phyloP scores from a whole-genome alignment of 306 rosid genomes.

The Casuarina equisetifolia region DNA sequence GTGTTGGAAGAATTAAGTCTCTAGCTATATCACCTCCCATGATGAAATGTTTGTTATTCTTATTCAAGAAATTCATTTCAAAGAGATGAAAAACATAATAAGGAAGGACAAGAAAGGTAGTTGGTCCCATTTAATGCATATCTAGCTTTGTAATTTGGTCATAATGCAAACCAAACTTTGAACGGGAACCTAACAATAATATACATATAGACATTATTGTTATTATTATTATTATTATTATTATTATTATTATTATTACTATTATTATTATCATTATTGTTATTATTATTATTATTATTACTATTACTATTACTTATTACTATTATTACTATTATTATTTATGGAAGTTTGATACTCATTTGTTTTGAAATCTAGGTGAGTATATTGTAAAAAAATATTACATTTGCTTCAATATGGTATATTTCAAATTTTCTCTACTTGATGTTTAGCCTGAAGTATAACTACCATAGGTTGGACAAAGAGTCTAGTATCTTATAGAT shows the following conservation, averaged over 20 bases:
- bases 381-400: not conserved
- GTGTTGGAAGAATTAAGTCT: not conserved
- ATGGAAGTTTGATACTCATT: not conserved
- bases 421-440: not conserved
- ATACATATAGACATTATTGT: no score
- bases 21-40: no score
- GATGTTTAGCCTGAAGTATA: slow-evolving; percentile 1
- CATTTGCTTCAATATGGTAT: not conserved
- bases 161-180: not conserved
- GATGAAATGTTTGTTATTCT: no score
- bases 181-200: not conserved
- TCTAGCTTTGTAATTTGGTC: not conserved
- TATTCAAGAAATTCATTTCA: no score
- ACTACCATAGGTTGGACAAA: not conserved
- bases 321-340: not conserved
- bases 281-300: no score
- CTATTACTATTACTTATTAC: no score
- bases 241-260: no score
- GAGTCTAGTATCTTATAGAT: slow-evolving; percentile 4
- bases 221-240: no score
- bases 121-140: not conserved
- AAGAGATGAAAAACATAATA: not conserved
- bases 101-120: not conserved
- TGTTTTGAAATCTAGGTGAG: not conserved
- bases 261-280: no score